Percentiles rank a stretch among this genome's conserved stretches.
Conservation (phyloP, 179 eudicot genomes). For the Heliamphora pulchella region DNA sequence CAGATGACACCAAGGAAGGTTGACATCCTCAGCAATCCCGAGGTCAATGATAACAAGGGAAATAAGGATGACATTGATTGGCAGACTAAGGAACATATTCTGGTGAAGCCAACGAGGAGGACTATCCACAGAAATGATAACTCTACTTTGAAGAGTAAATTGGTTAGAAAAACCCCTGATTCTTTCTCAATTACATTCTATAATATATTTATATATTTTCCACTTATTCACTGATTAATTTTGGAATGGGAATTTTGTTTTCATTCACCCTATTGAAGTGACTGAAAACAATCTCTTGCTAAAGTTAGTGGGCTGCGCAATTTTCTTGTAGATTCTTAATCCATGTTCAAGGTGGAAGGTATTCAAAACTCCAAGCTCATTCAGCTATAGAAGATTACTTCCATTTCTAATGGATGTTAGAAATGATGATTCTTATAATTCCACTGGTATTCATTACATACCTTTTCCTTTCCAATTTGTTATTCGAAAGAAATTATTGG, state of each 20-base stretch:
- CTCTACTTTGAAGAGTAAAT: conserved; percentile 22
- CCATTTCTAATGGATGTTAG: conserved; percentile 55
- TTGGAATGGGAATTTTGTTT: background rate
- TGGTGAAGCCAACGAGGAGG: conserved; percentile 18
- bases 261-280: background rate
- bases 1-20: conserved; percentile 59
- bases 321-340: conserved; percentile 35
- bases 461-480: background rate
- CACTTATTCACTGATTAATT: background rate
- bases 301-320: background rate
- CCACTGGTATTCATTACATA: background rate
- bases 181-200: background rate
- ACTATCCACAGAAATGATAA: conserved; percentile 14
- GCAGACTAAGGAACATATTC: conserved; percentile 4
- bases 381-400: conserved; percentile 67
- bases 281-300: background rate
- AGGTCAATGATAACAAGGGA: conserved; percentile 13
- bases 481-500: too few species aligned
- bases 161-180: conserved; percentile 21
- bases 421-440: conserved; percentile 35
- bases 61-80: background rate
- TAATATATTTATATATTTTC: background rate
- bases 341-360: conserved; percentile 52
- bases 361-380: conserved; percentile 43
- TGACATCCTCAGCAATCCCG: conserved; percentile 19